A percentile compares a stretch with the other conserved stretches of the same genome.
Evolutionary conservation across 176 grass and related monocot genomes (phyloP).

Genomic region (Oryza glumipatula): DNA sequence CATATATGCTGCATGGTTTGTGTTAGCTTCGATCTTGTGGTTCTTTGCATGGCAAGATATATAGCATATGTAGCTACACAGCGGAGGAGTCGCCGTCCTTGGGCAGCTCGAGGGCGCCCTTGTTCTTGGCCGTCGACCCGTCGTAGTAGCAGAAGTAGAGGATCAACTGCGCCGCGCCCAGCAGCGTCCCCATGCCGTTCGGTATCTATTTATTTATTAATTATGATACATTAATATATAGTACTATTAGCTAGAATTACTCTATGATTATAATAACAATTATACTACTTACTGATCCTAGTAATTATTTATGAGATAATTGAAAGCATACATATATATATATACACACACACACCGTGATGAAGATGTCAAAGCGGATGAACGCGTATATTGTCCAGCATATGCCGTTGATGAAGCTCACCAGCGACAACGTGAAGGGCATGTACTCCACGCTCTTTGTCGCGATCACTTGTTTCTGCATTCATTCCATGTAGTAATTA

Average conservation of each 20-base stretch:
- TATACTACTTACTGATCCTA: no score
- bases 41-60: no score
- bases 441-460: constrained; percentile 82
- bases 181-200: constrained; percentile 56
- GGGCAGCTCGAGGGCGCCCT: constrained; percentile 31
- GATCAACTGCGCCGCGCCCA: constrained; percentile 47
- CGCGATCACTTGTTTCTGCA: constrained; percentile 57
- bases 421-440: constrained; percentile 57
- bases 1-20: no score
- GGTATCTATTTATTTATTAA: constrained; percentile 47
- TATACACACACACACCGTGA: no score
- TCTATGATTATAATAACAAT: no score
- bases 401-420: constrained; percentile 59
- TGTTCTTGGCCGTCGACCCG: constrained; percentile 31
- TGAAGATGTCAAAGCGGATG: constrained; percentile 62
- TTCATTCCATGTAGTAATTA: not conserved
- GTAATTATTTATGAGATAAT: no score
- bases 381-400: constrained; percentile 76
- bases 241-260: no score
- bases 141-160: constrained; percentile 64
- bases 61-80: not conserved
- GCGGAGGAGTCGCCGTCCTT: not conserved
- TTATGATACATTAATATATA: no score
- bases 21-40: no score
- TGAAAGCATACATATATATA: no score